Base-by-base conservation (phyloP, 345 rosid genomes). In the Bretschneidera sinensis region DNA sequence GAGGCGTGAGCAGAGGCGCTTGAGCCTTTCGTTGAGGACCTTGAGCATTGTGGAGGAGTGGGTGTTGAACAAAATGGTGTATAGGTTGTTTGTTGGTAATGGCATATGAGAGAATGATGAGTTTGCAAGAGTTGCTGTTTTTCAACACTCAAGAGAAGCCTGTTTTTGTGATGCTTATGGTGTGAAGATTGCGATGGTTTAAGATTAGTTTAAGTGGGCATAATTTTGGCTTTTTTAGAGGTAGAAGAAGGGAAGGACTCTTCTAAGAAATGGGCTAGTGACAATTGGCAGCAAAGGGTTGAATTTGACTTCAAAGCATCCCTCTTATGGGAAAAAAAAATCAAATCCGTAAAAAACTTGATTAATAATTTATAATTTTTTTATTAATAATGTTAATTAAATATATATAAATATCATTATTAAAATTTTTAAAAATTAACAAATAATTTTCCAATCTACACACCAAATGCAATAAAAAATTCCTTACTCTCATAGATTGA, bases 1-100 rank as follows among this genome's bases (percentile, higher is more conserved):
- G 79, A 89, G 79, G 61, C 83, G 83, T 66, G 75, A 51, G 62
- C 74, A 81, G 65, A 89, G 81, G 63, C 77, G 76, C 53, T 78
- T 66, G 79, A 84, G 68, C 48, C 73, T 67, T 61, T 54, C 68
- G 76, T 67, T 66, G 53, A 84, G 77, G 74, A 80, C n/a, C 47
- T 61, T 76, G 45, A 89, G 61, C 98, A 92, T 89, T 24, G 61
- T 54, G 47, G 70, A 59, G 50, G 61, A 66, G 21, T 28, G 64
- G 59, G 39, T 34, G 11, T n/a, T 19, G 22, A 62, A 55, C 64
- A 21, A 39, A 69, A 64, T 43, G 25, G 63, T 64, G 0, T 55
- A 9, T 60, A 60, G 51, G 53, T 19, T 48, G 1, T n/a, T 55
- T 59, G 19, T 17, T 17, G 65, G 35, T 24, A 33, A 39, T 48